A percentile compares a stretch with the other conserved stretches of the same genome.
These are phyloP conservation scores for Apocynum venetum DNA, from an alignment of 257 asterid species.

Conservation along the genomic window DNA sequence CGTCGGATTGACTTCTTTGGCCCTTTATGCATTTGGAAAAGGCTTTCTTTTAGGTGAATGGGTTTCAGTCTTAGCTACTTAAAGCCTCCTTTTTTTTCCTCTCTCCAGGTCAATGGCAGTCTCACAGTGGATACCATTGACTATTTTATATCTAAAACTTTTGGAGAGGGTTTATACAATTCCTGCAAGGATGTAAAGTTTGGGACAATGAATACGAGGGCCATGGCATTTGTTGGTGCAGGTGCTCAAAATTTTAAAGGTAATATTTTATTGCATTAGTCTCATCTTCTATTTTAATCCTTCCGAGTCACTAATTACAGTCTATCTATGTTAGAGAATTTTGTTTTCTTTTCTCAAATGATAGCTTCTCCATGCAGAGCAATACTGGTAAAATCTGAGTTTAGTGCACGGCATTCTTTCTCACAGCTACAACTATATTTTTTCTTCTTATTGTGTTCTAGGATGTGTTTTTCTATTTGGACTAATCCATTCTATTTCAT, in stretches of 20 bases:
- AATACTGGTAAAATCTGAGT: background rate
- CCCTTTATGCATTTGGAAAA: background rate
- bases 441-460: background rate
- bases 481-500: conserved; percentile 13
- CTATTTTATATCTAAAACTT: conserved; percentile 56
- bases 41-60: background rate
- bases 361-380: background rate
- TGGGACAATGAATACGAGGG: conserved; percentile 92
- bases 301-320: background rate
- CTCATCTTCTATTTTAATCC: background rate
- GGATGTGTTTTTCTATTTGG: background rate
- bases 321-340: background rate
- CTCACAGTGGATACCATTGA: conserved; percentile 74
- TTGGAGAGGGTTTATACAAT: conserved; percentile 71
- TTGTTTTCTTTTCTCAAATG: background rate
- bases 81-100: background rate
- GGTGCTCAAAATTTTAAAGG: conserved; percentile 86
- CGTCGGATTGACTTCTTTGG: conserved; percentile 40
- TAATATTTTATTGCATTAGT: conserved; percentile 12
- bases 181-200: conserved; percentile 96
- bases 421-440: background rate
- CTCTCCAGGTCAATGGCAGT: conserved; percentile 54
- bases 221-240: conserved; percentile 88
- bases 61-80: conserved; percentile 7
- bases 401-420: background rate